These are phyloP conservation scores for Aspergillus bombycis DNA, from an alignment of 2,329 filamentous ascomycete species.

Conservation along the genomic window DNA sequence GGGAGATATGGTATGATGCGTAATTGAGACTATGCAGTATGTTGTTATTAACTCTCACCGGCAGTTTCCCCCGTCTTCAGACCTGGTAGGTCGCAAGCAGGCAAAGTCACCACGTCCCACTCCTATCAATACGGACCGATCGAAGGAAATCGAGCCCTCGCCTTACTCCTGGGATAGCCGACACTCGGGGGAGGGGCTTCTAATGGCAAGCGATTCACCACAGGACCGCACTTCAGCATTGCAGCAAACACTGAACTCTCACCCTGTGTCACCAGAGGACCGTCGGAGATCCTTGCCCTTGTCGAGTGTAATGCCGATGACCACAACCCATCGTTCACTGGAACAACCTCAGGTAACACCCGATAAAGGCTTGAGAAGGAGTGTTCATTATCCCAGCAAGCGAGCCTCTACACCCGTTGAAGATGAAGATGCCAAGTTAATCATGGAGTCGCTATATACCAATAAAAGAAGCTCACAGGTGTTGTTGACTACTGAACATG, in stretches of 20 bases:
- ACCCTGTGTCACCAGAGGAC: constrained; percentile 18
- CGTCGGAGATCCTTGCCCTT: constrained; percentile 26
- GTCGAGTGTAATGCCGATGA: constrained; percentile 26
- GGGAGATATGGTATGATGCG: constrained; percentile 26
- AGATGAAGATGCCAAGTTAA: constrained; percentile 45
- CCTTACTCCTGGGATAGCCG: constrained; percentile 58
- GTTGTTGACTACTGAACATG: constrained; percentile 21
- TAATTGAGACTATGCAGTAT: constrained; percentile 8
- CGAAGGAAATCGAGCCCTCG: constrained; percentile 49
- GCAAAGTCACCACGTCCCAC: constrained; percentile 35
- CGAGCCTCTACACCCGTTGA: constrained; percentile 34
- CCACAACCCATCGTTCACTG: constrained; percentile 37
- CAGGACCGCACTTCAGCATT: constrained; percentile 15
- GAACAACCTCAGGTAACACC: constrained; percentile 27
- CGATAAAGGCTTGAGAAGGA: constrained; percentile 36
- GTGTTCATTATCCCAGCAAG: constrained; percentile 31
- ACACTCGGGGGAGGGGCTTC: constrained; percentile 54
- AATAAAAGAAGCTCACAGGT: constrained; percentile 29
- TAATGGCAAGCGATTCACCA: constrained; percentile 39
- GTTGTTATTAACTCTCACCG: constrained; percentile 22
- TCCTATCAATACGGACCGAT: constrained; percentile 51
- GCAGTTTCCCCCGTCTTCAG: constrained; percentile 30
- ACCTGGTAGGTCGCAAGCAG: constrained; percentile 25
- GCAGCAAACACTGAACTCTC: constrained; percentile 19
- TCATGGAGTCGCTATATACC: constrained; percentile 37